A percentile compares a stretch with the other conserved stretches of the same genome.
These are phyloP conservation scores for Aleurites moluccanus DNA, from an alignment of 441 rosid genomes.

Conservation along the genomic window DNA sequence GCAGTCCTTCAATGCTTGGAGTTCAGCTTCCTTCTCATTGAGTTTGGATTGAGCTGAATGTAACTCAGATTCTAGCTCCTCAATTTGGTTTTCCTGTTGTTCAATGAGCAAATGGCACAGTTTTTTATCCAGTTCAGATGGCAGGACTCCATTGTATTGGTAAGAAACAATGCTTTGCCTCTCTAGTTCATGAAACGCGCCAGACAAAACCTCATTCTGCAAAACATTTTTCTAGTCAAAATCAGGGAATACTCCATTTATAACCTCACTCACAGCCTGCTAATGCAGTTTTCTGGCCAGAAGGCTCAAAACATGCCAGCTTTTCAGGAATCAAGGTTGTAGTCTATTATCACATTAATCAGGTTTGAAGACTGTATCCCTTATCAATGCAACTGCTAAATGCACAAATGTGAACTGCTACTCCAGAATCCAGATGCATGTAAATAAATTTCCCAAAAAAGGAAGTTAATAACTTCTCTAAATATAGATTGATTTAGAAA, in stretches of 20 bases:
- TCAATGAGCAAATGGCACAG: constrained; percentile 65
- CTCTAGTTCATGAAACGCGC: constrained; percentile 35
- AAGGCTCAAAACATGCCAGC: not conserved
- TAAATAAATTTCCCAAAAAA: not conserved
- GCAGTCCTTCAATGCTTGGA: constrained; percentile 71
- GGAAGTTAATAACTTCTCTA: not conserved
- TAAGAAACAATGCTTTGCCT: constrained; percentile 35
- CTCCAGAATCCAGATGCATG: not conserved
- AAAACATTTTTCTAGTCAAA: constrained; percentile 21
- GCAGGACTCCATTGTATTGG: constrained; percentile 55
- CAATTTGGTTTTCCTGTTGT: constrained; percentile 79
- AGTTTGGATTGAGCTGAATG: constrained; percentile 64
- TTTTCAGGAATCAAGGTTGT: not conserved
- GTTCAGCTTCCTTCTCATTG: constrained; percentile 73
- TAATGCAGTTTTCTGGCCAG: not conserved
- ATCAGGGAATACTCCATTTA: not conserved
- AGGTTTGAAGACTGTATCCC: not conserved
- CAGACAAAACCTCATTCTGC: constrained; percentile 35
- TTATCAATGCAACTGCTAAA: not conserved
- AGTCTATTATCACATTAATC: not conserved
- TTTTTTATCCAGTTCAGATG: constrained; percentile 69
- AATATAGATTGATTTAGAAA: not conserved
- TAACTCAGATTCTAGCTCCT: constrained; percentile 70
- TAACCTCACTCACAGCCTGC: not conserved
- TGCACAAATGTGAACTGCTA: not conserved